A percentile compares a stretch with the other conserved stretches of the same genome.
Evolutionary conservation across 768 basidiomycete species (phyloP).

Genomic region (Hebeloma cylindrosporum): DNA sequence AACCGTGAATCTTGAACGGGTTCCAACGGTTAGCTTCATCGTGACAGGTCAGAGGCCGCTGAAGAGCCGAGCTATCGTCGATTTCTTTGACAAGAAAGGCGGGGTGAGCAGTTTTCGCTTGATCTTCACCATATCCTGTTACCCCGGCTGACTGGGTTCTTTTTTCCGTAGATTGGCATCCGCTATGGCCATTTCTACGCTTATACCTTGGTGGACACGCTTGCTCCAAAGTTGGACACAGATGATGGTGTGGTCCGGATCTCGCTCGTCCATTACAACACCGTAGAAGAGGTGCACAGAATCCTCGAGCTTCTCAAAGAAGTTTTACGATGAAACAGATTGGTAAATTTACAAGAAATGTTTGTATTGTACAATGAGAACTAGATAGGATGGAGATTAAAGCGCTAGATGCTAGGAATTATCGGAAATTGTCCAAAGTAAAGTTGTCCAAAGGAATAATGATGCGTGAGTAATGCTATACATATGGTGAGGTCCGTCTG

Average conservation of each 20-base stretch:
- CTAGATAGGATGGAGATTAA: too few species aligned
- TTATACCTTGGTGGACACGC: conserved; percentile 54
- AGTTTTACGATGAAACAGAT: conserved; percentile 31
- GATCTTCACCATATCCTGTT: neutral
- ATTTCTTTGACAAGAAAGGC: conserved; percentile 60
- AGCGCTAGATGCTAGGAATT: too few species aligned
- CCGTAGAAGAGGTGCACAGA: conserved; percentile 62
- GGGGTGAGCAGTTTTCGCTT: conserved; percentile 43
- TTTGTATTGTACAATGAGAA: too few species aligned
- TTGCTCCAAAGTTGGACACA: conserved; percentile 56
- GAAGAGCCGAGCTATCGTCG: conserved; percentile 63
- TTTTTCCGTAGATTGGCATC: conserved; percentile 59
- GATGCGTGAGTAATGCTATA: neutral
- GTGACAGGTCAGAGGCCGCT: conserved; percentile 57
- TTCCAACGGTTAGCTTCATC: conserved; percentile 73
- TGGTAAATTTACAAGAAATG: neutral
- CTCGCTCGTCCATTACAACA: conserved; percentile 80
- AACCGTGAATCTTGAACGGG: conserved; percentile 39
- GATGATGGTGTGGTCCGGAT: conserved; percentile 72
- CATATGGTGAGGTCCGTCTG: too few species aligned
- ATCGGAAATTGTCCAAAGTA: neutral
- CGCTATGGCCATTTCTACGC: conserved; percentile 82
- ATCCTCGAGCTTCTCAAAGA: conserved; percentile 59
- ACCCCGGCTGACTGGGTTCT: conserved; percentile 4
- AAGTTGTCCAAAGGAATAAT: neutral